Percentiles rank a stretch among this genome's conserved stretches.
These are phyloP conservation scores for Monotropa hypopitys DNA, from an alignment of 179 eudicot species.

Conservation along the genomic window DNA sequence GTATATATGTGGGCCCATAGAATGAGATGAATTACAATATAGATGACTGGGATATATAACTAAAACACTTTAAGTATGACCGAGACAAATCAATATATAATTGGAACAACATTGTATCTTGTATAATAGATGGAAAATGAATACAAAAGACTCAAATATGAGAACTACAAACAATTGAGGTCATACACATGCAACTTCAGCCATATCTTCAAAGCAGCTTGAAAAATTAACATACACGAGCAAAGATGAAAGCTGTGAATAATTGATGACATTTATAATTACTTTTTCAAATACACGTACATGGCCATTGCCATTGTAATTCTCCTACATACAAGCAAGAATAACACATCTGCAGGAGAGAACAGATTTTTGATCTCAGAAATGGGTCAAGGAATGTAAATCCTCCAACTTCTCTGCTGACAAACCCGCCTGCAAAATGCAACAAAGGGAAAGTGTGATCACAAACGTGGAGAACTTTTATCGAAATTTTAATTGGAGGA, in stretches of 20 bases:
- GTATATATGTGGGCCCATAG: no score
- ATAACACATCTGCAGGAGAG: background rate
- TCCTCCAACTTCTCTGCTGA: background rate
- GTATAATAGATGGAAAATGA: no score
- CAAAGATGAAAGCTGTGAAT: background rate
- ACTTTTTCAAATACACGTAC: background rate
- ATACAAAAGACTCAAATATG: background rate
- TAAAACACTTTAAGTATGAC: no score
- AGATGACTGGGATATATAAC: no score
- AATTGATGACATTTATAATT: background rate
- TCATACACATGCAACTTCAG: background rate
- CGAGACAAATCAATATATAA: no score
- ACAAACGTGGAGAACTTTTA: background rate
- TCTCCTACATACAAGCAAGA: background rate
- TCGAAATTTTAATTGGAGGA: background rate
- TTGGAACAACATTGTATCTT: no score
- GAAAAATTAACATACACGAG: background rate
- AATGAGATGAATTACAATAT: no score
- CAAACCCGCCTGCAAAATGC: slow-evolving; percentile 7
- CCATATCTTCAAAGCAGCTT: background rate
- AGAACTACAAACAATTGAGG: background rate
- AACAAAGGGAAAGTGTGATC: background rate
- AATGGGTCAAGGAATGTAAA: background rate
- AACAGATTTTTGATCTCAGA: background rate
- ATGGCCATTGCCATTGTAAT: background rate